Evolutionary conservation across 345 rosid species (phyloP), one percentile per base, ranked within the genome.

Genomic region (Eucalyptus cloeziana): DNA sequence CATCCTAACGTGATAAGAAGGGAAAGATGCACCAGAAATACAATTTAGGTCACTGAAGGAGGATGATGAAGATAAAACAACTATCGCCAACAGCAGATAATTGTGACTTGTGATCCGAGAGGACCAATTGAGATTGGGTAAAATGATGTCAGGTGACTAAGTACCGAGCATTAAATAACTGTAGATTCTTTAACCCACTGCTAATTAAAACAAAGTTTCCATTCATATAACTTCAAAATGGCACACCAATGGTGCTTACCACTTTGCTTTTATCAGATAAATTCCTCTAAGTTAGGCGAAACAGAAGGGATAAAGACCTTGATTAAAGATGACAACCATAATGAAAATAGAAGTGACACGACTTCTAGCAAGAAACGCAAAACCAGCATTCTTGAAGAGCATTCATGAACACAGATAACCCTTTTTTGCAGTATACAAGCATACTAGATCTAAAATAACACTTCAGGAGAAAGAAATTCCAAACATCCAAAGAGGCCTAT

Each of bases 1-100:
- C 94, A 94, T 91, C 96, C 96, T 95, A 92, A 89, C 89, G 24
- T 11, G 27, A n/a, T 27, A 86, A 50, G 43, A 56, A 86, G 47
- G 89, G 45, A 80, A 49, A 88, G 51, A 88, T 86, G 45, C 79
- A 52, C 50, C 52, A 51, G 10, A 6, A 11, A 85, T 69, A 19
- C 89, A 87, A 51, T 10, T 62, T 45, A n/a, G 37, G 54, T 49
- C 44, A 27, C 64, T 31, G 62, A 49, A 51, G 40, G 43, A 86
- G 62, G 62, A 51, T 31, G 62, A 51, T 31, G 45, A 76, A 76
- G 47, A 76, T 76, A 21, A 76, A 76, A 76, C 27, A 76, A 76
- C 83, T 40, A 21, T 71, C 14, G 8, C 47, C 30, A 7, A 76
- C 47, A 76, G 47, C 83, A 76, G 83, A 37, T 21, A 21, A 76